Percentiles rank a stretch among this genome's conserved stretches.
Conservation (phyloP, 192 early-diverging fungal genomes). For the Gamsiella multidivaricata region DNA sequence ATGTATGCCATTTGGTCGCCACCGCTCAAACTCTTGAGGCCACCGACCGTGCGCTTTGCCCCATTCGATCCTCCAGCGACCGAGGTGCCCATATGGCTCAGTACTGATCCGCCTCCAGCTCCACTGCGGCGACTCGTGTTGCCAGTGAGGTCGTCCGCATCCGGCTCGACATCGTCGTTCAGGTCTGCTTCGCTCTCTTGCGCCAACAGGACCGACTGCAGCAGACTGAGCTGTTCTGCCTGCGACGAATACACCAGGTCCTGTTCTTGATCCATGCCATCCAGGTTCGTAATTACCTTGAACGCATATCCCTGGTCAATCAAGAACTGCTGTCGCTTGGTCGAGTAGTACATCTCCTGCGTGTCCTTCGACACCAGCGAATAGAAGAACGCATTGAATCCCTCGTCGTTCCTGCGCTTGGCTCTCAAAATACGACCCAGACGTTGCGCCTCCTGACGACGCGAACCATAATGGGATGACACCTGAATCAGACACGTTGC, state of each 20-base stretch:
- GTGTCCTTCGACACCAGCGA: constrained; percentile 98
- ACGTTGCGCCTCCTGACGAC: constrained; percentile 98
- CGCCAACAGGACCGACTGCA: constrained; percentile 85
- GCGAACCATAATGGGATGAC: constrained; percentile 96
- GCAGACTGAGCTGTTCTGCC: constrained; percentile 82
- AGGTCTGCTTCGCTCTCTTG: constrained; percentile 68
- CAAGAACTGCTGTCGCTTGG: constrained; percentile 98
- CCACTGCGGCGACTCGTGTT: constrained; percentile 55
- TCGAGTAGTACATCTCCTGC: constrained; percentile 98
- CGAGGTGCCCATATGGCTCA: constrained; percentile 58
- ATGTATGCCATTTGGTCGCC: constrained; percentile 95
- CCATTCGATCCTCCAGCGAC: constrained; percentile 51
- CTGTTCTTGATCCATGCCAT: constrained; percentile 86
- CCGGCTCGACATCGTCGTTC: constrained; percentile 71
- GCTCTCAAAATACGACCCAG: constrained; percentile 94
- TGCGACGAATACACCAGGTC: constrained; percentile 81
- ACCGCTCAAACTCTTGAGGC: constrained; percentile 86
- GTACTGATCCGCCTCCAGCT: constrained; percentile 41
- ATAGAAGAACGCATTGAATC: constrained; percentile 98
- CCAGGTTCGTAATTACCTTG: constrained; percentile 96
- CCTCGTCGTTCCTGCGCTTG: constrained; percentile 91
- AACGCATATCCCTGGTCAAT: constrained; percentile 99
- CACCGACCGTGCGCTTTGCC: constrained; percentile 67
- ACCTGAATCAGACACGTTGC: constrained; percentile 99
- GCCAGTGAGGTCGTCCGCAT: constrained; percentile 68